Conservation (phyloP, 2,329 filamentous ascomycete species). For the Fusarium irregulare region DNA sequence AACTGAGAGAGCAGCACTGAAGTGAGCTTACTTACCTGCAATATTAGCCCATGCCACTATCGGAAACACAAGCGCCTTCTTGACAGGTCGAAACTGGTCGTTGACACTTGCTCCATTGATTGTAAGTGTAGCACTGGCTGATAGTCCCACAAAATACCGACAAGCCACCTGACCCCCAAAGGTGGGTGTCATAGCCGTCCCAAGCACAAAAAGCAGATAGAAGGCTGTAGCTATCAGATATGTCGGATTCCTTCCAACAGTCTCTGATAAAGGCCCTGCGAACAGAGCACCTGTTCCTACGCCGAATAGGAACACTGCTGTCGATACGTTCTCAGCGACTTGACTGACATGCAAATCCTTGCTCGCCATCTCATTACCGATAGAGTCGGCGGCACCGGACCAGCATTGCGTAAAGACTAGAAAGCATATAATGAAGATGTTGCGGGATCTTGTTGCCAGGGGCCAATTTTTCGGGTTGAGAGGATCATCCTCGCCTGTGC, state of each 20-base stretch:
- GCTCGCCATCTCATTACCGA: slow-evolving; percentile 55
- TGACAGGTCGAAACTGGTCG: slow-evolving; percentile 6
- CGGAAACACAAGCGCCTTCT: background rate
- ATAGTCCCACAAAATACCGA: slow-evolving; percentile 2
- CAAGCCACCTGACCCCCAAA: slow-evolving; percentile 6
- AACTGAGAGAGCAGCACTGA: too few species aligned
- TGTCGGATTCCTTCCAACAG: slow-evolving; percentile 51
- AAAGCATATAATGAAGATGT: slow-evolving; percentile 52
- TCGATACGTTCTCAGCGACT: slow-evolving; percentile 62
- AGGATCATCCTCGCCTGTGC: slow-evolving; percentile 45
- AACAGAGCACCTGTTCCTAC: slow-evolving; percentile 52
- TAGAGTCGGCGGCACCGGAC: slow-evolving; percentile 63
- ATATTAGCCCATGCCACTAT: slow-evolving; percentile 11
- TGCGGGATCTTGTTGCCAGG: slow-evolving; percentile 35
- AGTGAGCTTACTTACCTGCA: background rate
- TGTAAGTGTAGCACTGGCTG: background rate
- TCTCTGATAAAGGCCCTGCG: slow-evolving; percentile 52
- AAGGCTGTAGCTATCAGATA: slow-evolving; percentile 40
- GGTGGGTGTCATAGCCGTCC: background rate
- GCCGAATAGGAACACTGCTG: slow-evolving; percentile 49
- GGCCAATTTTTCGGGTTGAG: slow-evolving; percentile 58
- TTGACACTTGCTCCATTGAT: slow-evolving; percentile 1
- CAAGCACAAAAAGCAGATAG: background rate
- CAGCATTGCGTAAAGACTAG: slow-evolving; percentile 56
- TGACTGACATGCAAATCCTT: slow-evolving; percentile 59